phyloP scores from a whole-genome alignment of 805 yeast genomes.

The Cyberlindnera samutprakarnensis region DNA sequence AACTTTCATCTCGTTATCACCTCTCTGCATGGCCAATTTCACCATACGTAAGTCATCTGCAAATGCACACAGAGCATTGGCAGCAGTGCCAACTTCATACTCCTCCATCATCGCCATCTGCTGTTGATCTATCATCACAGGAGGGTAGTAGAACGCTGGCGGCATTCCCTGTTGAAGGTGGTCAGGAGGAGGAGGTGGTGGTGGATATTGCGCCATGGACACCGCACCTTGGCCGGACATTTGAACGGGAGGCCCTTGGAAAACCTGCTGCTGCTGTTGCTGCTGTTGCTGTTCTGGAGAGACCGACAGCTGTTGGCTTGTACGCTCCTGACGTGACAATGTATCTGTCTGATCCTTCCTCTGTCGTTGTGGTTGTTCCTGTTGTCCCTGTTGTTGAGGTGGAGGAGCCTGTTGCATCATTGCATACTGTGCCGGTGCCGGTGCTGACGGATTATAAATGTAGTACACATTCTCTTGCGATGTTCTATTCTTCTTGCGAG shows the following conservation, averaged over 20 bases:
- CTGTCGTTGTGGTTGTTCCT: not conserved
- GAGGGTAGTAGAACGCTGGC: not conserved
- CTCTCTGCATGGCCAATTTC: not conserved
- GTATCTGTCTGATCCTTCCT: not conserved
- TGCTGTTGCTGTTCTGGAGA: not conserved
- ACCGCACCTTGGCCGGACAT: not conserved
- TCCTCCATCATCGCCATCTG: conserved; percentile 2
- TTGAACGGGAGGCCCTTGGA: not conserved
- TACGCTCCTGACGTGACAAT: not conserved
- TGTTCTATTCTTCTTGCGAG: conserved; percentile 3
- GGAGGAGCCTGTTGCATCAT: not conserved
- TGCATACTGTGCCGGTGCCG: not conserved
- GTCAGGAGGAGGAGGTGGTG: not conserved
- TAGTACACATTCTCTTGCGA: conserved; percentile 5
- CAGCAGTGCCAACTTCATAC: conserved; percentile 1
- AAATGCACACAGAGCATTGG: conserved; percentile 1
- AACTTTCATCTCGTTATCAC: conserved; percentile 3
- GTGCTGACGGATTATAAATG: conserved; percentile 1
- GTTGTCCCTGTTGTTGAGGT: not conserved
- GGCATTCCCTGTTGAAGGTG: not conserved
- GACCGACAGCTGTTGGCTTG: not conserved
- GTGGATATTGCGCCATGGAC: not conserved
- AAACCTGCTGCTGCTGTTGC: not conserved
- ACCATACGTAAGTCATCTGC: conserved; percentile 2
- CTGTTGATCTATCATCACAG: not conserved